Base-by-base conservation (phyloP, 2,329 filamentous ascomycete genomes). In the Penicillium sp. region DNA sequence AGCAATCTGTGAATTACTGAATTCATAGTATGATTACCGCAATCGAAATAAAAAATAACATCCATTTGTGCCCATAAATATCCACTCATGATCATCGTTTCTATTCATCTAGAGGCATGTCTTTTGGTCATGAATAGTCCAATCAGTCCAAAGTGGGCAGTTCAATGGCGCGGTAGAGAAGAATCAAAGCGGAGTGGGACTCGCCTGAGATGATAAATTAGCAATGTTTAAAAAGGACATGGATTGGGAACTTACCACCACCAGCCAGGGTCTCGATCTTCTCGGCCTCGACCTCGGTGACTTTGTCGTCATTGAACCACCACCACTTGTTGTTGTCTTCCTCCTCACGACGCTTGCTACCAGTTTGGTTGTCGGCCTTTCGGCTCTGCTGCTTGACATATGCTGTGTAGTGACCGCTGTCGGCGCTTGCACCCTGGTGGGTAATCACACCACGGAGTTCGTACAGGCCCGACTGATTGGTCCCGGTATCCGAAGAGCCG, bases 301-400 rank as follows among this genome's bases (percentile, higher is more conserved):
- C 95, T 79, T 92, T 96, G 72, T 99, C 93, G 69, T 99, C 95
- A 75, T 99, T 98, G 83, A 99, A 99, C 93, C 95, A 99, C 93
- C 95, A 99, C 95, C 95, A 99, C 69, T 92, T 96, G 71, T 91
- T 96, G 70, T 96, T 91, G 70, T 96, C 91, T 71, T 96, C 91
- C 69, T 90, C 86, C 53, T 85, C 86, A 6, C 63, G 62, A 46
- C 64, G 64, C 79, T 91, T 90, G 64, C 90, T 91, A 21, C 71
- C 72, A 21, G 88, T 90, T 69, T 87, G 86, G 16, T 88, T 82
- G 53, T 75, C 68, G 3, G 72, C 67, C 56, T 91, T 78, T 10
- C 81, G 78, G 0, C 85, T 88, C 59, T 88, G 82, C 83, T 99
- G 97, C 84, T 98, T 99, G 66, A 99, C 90, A 73, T 96, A 99